phyloP scores from a whole-genome alignment of 345 rosid genomes.

The Salix udensis region DNA sequence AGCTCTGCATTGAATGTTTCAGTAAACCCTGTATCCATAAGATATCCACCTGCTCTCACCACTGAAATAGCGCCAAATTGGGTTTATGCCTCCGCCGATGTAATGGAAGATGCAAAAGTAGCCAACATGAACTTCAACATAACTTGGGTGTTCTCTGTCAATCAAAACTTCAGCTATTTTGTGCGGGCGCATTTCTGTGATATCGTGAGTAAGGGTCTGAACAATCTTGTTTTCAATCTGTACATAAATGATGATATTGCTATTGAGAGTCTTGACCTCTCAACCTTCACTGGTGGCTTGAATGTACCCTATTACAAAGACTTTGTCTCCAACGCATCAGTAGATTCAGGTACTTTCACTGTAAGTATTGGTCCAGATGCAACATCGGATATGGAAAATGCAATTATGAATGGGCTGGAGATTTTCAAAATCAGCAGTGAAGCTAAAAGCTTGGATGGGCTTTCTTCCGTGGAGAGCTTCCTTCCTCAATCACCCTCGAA shows the following conservation, averaged over 20 bases:
- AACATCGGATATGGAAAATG: conserved; percentile 49
- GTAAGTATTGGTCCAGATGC: conserved; percentile 89
- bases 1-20: conserved; percentile 74
- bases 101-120: conserved; percentile 81
- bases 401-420: conserved; percentile 87
- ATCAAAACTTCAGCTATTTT: conserved; percentile 68
- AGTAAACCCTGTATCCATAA: conserved; percentile 58
- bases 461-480: conserved; percentile 51
- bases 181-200: conserved; percentile 93
- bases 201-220: conserved; percentile 63
- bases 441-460: conserved; percentile 69
- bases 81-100: conserved; percentile 89
- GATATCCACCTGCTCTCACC: conserved; percentile 45
- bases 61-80: conserved; percentile 75
- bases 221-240: conserved; percentile 70
- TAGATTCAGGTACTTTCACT: conserved; percentile 49
- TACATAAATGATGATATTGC: conserved; percentile 78
- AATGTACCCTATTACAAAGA: conserved; percentile 69
- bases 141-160: conserved; percentile 76
- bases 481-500: conserved; percentile 49
- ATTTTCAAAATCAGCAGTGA: conserved; percentile 78
- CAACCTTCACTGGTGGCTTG: conserved; percentile 45
- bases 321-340: conserved; percentile 64
- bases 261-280: conserved; percentile 66
- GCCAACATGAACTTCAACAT: conserved; percentile 67